Evolutionary conservation across 1,139 yeast genomes (phyloP).

Genomic region (Yamadazyma taylorii): DNA sequence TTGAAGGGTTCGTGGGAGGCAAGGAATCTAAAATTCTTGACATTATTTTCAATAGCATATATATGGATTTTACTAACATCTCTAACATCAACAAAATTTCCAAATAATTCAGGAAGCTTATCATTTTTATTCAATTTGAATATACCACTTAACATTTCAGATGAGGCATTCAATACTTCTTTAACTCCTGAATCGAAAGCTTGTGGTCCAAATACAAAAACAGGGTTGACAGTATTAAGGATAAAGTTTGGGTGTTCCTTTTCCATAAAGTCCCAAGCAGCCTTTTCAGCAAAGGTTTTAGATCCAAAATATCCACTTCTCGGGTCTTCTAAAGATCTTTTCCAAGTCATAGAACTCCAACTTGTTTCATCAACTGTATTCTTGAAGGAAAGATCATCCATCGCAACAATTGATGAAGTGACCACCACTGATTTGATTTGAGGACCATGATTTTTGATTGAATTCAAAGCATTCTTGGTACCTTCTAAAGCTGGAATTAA

Average conservation of each 20-base stretch:
- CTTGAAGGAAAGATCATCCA: constrained; percentile 1
- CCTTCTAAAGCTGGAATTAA: constrained; percentile 22
- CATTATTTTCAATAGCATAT: constrained; percentile 33
- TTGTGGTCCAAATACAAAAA: constrained; percentile 41
- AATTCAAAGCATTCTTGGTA: constrained; percentile 23
- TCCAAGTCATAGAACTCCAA: constrained; percentile 42
- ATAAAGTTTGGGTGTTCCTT: constrained; percentile 25
- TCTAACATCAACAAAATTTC: constrained; percentile 46
- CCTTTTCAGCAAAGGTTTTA: constrained; percentile 34
- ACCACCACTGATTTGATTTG: constrained; percentile 26
- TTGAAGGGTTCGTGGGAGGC: too few relatives aligned
- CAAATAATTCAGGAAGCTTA: too few relatives aligned
- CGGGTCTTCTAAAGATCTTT: constrained; percentile 24
- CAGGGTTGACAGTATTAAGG: constrained; percentile 29
- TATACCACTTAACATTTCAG: constrained; percentile 29
- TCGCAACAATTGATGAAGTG: constrained; percentile 24
- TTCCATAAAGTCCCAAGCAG: constrained; percentile 54
- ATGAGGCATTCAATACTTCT: constrained; percentile 39
- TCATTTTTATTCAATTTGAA: constrained; percentile 16
- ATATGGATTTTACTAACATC: constrained; percentile 56
- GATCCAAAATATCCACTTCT: constrained; percentile 31
- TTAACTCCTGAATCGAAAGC: constrained; percentile 23
- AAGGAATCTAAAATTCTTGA: constrained; percentile 30
- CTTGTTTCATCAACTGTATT: constrained; percentile 25
- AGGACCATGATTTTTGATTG: constrained; percentile 23